Conservation (phyloP, 2,329 filamentous ascomycete species). For the Bimuria novae-zelandiae region DNA sequence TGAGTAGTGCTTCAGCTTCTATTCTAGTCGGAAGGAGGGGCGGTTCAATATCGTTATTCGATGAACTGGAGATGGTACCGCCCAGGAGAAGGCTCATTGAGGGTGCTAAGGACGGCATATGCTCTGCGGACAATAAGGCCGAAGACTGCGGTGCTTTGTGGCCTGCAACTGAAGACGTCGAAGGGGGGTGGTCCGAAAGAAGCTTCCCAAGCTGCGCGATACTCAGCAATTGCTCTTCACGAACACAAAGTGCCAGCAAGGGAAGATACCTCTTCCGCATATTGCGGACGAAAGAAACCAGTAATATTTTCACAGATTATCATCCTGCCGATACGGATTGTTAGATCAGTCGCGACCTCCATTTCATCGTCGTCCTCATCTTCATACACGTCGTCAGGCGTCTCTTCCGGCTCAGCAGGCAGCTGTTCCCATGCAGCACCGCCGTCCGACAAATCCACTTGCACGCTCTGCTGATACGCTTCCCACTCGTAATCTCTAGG, state of each 20-base stretch:
- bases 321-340: slow-evolving; percentile 46
- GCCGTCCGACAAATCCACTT: slow-evolving; percentile 38
- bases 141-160: slow-evolving; percentile 44
- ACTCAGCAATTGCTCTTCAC: slow-evolving; percentile 7
- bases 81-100: slow-evolving; percentile 42
- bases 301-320: slow-evolving; percentile 47
- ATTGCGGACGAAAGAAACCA: slow-evolving; percentile 46
- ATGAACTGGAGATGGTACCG: slow-evolving; percentile 33
- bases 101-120: slow-evolving; percentile 44
- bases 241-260: slow-evolving; percentile 3
- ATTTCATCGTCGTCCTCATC: slow-evolving; percentile 47
- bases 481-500: slow-evolving; percentile 48
- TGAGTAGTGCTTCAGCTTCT: slow-evolving; percentile 42
- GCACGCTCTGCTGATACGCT: slow-evolving; percentile 46
- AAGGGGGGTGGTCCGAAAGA: slow-evolving; percentile 39
- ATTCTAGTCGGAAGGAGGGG: slow-evolving; percentile 41
- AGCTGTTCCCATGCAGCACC: slow-evolving; percentile 44
- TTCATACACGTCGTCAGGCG: slow-evolving; percentile 44
- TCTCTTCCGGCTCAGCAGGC: slow-evolving; percentile 43
- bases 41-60: slow-evolving; percentile 34
- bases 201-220: slow-evolving; percentile 44
- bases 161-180: slow-evolving; percentile 39
- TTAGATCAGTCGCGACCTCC: slow-evolving; percentile 44
- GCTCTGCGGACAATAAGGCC: slow-evolving; percentile 41
- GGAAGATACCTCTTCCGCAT: slow-evolving; percentile 46